A percentile compares a stretch with the other conserved stretches of the same genome.
phyloP scores from a whole-genome alignment of 2,329 filamentous ascomycete species.

The Leptosphaerulina australis region DNA sequence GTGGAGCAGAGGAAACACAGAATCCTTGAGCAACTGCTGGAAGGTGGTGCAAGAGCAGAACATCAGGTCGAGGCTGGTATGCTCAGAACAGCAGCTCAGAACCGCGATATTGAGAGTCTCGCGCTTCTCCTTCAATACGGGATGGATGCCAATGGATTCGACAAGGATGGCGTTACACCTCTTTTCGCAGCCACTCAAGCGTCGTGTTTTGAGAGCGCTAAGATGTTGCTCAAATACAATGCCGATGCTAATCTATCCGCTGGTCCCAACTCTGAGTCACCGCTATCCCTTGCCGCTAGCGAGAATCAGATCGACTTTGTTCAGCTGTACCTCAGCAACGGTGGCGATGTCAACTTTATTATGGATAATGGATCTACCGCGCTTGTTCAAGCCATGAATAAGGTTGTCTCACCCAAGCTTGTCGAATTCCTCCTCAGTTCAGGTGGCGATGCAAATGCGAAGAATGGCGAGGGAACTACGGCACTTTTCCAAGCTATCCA shows the following conservation, averaged over 20 bases:
- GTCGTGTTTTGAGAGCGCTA: constrained; percentile 53
- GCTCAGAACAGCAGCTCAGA: constrained; percentile 39
- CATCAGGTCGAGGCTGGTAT: constrained; percentile 39
- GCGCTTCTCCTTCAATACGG: constrained; percentile 38
- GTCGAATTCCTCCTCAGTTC: constrained; percentile 66
- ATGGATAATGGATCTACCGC: constrained; percentile 65
- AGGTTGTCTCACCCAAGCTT: constrained; percentile 60
- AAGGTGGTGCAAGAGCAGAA: constrained; percentile 41
- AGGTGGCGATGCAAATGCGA: constrained; percentile 63
- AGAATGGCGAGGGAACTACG: constrained; percentile 67
- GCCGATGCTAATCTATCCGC: constrained; percentile 36
- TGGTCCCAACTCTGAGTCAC: constrained; percentile 59
- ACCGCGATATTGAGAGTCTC: constrained; percentile 40
- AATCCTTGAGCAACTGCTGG: constrained; percentile 50
- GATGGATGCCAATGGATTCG: constrained; percentile 39
- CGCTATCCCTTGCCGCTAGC: constrained; percentile 59
- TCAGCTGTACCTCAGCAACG: constrained; percentile 66
- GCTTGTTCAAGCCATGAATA: constrained; percentile 65
- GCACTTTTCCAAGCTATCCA: constrained; percentile 68
- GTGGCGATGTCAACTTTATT: constrained; percentile 62
- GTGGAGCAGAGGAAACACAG: constrained; percentile 70
- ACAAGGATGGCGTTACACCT: constrained; percentile 39
- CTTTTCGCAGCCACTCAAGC: constrained; percentile 36
- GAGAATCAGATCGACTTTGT: constrained; percentile 63
- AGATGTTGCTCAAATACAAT: constrained; percentile 43